Evolutionary conservation across 2,329 filamentous ascomycete genomes (phyloP).

Genomic region (Curvularia sp.): DNA sequence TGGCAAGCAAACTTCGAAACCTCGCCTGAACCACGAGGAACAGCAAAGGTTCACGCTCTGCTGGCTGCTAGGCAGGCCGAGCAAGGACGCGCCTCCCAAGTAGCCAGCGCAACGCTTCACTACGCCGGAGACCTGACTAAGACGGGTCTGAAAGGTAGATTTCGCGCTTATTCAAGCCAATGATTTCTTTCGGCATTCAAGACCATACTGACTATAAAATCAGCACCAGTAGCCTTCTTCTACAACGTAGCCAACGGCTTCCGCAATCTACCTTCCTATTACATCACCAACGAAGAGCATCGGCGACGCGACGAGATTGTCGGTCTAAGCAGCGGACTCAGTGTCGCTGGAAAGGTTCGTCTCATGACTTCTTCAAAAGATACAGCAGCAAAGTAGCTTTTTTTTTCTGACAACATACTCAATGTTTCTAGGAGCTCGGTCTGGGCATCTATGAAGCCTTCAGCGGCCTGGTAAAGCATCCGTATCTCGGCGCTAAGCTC

Average conservation of each 20-base stretch:
- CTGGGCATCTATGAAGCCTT: slow-evolving; percentile 79
- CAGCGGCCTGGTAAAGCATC: slow-evolving; percentile 77
- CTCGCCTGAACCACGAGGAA: not conserved
- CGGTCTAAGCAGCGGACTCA: slow-evolving; percentile 73
- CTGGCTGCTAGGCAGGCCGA: slow-evolving; percentile 16
- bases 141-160: slow-evolving; percentile 19
- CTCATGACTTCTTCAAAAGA: not conserved
- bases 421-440: slow-evolving; percentile 63
- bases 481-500: slow-evolving; percentile 69
- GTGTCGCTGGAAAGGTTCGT: slow-evolving; percentile 67
- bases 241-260: slow-evolving; percentile 32
- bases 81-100: slow-evolving; percentile 22
- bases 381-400: not conserved
- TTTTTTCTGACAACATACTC: not conserved
- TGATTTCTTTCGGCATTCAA: too few species aligned
- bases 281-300: slow-evolving; percentile 22
- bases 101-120: slow-evolving; percentile 23
- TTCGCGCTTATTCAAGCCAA: not conserved
- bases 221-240: slow-evolving; percentile 30
- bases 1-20: slow-evolving; percentile 16
- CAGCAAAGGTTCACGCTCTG: slow-evolving; percentile 10
- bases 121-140: slow-evolving; percentile 23
- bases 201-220: not conserved
- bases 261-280: slow-evolving; percentile 27
- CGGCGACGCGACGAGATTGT: slow-evolving; percentile 54